These are phyloP conservation scores for Austroboletus niveus DNA, from an alignment of 1,284 basidiomycete genomes.

Conservation along the genomic window DNA sequence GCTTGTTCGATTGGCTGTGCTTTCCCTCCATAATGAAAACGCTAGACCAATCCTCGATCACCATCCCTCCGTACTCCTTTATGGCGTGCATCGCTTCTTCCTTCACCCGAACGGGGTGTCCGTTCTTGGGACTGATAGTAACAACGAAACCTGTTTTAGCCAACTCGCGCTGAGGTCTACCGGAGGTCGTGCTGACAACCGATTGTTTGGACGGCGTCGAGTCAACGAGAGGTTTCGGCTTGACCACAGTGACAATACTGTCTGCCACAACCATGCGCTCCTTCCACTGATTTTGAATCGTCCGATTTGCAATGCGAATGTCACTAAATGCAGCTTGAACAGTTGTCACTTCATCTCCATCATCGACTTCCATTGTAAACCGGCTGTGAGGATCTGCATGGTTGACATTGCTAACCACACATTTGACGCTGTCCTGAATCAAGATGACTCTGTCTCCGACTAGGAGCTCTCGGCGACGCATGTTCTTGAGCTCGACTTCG, in stretches of 20 bases:
- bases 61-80: conserved; percentile 52
- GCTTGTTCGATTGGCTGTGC: conserved; percentile 40
- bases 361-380: conserved; percentile 42
- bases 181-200: conserved; percentile 29
- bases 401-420: conserved; percentile 37
- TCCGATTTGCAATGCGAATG: conserved; percentile 48
- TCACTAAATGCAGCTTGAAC: conserved; percentile 31
- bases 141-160: conserved; percentile 49
- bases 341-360: conserved; percentile 34
- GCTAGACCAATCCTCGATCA: conserved; percentile 65
- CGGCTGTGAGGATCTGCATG: conserved; percentile 32
- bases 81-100: conserved; percentile 46
- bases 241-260: conserved; percentile 41
- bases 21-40: conserved; percentile 61
- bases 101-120: conserved; percentile 30
- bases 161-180: conserved; percentile 39
- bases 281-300: conserved; percentile 51
- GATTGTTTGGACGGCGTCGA: conserved; percentile 46
- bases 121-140: conserved; percentile 41
- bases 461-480: conserved; percentile 51
- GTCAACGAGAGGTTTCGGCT: conserved; percentile 29
- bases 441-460: conserved; percentile 57
- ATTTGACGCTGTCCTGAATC: conserved; percentile 30
- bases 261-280: conserved; percentile 45
- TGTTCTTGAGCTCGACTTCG: conserved; percentile 47